Percentiles rank a stretch among this genome's conserved stretches.
Evolutionary conservation across 192 early-diverging fungal genomes (phyloP).

Genomic region (Backusella mclennaniae): DNA sequence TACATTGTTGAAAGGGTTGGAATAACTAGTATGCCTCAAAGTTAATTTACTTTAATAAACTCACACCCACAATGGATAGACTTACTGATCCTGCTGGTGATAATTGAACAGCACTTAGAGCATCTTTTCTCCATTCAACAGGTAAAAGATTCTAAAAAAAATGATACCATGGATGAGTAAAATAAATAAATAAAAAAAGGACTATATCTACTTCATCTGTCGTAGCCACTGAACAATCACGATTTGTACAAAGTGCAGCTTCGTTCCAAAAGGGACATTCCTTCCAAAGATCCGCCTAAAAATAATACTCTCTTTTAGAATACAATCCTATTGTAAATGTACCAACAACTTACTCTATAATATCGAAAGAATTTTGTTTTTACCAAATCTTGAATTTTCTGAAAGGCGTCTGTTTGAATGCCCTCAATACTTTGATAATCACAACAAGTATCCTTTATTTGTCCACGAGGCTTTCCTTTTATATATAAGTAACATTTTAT

Average conservation of each 20-base stretch:
- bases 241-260: constrained; percentile 75
- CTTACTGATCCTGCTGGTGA: constrained; percentile 53
- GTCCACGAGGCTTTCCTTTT: constrained; percentile 44
- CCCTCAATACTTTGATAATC: constrained; percentile 73
- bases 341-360: constrained; percentile 63
- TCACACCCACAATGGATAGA: constrained; percentile 12
- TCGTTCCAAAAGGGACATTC: constrained; percentile 91
- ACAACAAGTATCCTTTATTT: constrained; percentile 65
- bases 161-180: neutral
- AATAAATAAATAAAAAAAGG: constrained; percentile 23
- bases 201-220: constrained; percentile 60
- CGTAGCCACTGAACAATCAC: constrained; percentile 81
- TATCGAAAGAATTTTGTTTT: constrained; percentile 88
- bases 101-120: constrained; percentile 72
- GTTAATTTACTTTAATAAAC: too few relatives aligned
- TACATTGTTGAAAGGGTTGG: constrained; percentile 53
- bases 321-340: neutral
- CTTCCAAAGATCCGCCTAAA: constrained; percentile 79
- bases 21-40: constrained; percentile 22
- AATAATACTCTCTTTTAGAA: neutral
- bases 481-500: neutral
- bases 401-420: constrained; percentile 70
- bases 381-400: constrained; percentile 73
- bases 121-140: constrained; percentile 49
- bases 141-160: constrained; percentile 42